phyloP scores from a whole-genome alignment of 202 grass and related monocot species.

The Setaria italica region DNA sequence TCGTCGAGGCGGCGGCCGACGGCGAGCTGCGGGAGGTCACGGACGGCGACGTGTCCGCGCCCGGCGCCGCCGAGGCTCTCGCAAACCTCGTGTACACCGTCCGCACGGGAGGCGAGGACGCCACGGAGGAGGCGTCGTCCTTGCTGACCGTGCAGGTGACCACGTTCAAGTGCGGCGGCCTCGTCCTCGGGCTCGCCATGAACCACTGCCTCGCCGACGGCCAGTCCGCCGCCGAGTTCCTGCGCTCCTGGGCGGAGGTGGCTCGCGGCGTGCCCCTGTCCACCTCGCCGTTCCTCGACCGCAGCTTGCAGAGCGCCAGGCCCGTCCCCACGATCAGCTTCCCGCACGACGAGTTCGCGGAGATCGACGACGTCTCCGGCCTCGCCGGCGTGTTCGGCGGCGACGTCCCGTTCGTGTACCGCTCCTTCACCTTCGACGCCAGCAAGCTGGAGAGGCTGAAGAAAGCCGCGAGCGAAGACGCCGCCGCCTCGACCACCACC shows the following conservation, averaged over 20 bases:
- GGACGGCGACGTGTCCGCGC: conserved; percentile 34
- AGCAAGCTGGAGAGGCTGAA: conserved; percentile 46
- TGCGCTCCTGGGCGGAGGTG: conserved; percentile 56
- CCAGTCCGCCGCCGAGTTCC: conserved; percentile 52
- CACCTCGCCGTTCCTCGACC: conserved; percentile 42
- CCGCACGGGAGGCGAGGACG: conserved; percentile 21
- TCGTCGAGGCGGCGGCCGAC: conserved; percentile 54
- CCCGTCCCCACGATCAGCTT: conserved; percentile 35
- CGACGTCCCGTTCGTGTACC: conserved; percentile 28
- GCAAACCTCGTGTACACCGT: conserved; percentile 47
- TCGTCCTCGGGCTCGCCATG: conserved; percentile 55
- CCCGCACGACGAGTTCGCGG: conserved; percentile 51
- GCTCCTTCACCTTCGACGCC: conserved; percentile 42
- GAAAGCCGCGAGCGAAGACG: not conserved
- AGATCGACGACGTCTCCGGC: conserved; percentile 58
- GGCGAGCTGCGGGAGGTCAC: conserved; percentile 36
- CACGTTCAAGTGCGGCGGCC: conserved; percentile 60
- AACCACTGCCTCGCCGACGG: conserved; percentile 70
- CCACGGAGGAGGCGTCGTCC: conserved; percentile 40
- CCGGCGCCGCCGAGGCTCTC: conserved; percentile 34
- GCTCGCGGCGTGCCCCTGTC: conserved; percentile 42
- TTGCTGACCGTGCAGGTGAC: conserved; percentile 55
- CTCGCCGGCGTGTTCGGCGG: conserved; percentile 29
- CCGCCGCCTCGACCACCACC: too few relatives aligned
- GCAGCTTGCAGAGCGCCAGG: conserved; percentile 46